phyloP scores from a whole-genome alignment of 495 filamentous ascomycete genomes.

The Penicillium subrubescens region DNA sequence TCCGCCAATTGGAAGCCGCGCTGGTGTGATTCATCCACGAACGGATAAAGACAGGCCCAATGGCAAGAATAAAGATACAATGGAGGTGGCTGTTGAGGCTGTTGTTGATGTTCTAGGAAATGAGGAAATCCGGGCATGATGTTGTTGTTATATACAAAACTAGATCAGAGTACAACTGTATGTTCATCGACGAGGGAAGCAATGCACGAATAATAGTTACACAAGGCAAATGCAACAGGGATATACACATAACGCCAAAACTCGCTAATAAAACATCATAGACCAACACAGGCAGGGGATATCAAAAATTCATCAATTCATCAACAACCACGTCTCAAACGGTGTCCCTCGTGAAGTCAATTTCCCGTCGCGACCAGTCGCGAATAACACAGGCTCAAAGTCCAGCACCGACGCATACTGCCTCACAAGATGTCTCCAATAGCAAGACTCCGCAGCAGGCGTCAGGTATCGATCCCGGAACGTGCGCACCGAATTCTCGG shows the following conservation, averaged over 20 bases:
- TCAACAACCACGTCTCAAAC: conserved; percentile 47
- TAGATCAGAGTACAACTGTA: background rate
- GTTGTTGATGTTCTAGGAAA: no score
- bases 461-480: conserved; percentile 64
- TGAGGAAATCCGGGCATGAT: no score
- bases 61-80: background rate
- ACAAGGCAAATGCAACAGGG: background rate
- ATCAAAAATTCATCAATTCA: conserved; percentile 19
- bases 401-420: conserved; percentile 47
- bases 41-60: background rate
- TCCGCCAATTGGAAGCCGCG: conserved; percentile 19
- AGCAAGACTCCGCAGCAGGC: conserved; percentile 61
- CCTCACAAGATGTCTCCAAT: conserved; percentile 58
- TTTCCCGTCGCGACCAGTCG: conserved; percentile 27
- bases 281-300: background rate
- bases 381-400: conserved; percentile 45
- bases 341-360: conserved; percentile 34
- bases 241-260: conserved; percentile 1
- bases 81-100: no score
- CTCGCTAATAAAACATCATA: conserved; percentile 2
- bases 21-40: conserved; percentile 16
- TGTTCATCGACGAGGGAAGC: background rate
- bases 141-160: background rate
- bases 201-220: background rate
- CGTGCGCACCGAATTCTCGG: conserved; percentile 53